These are phyloP conservation scores for Erigeron philadelphicus DNA, from an alignment of 140 eudicot species.

Conservation along the genomic window DNA sequence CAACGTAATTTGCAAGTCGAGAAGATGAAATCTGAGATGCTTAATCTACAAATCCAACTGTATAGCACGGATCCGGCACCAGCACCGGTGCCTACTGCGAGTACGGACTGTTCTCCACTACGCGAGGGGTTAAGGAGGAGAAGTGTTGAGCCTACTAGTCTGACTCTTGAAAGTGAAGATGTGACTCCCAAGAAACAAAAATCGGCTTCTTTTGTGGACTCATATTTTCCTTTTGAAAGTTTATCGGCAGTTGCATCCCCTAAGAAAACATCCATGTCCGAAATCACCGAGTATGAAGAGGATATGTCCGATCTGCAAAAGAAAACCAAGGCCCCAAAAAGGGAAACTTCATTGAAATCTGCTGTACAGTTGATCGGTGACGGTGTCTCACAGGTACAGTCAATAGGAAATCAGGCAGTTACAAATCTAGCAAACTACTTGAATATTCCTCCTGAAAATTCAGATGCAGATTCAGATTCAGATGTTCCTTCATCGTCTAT, in stretches of 20 bases:
- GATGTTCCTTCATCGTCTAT: slow-evolving; percentile 21
- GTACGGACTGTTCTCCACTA: slow-evolving; percentile 36
- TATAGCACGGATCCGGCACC: slow-evolving; percentile 36
- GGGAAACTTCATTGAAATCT: slow-evolving; percentile 42
- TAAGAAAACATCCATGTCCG: slow-evolving; percentile 30
- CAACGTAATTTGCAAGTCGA: slow-evolving; percentile 61
- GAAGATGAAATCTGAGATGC: slow-evolving; percentile 71
- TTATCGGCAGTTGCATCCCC: slow-evolving; percentile 41
- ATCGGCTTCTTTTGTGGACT: slow-evolving; percentile 28
- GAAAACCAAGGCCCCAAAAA: slow-evolving; percentile 23
- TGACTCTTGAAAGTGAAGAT: slow-evolving; percentile 28
- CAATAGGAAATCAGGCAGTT: slow-evolving; percentile 56
- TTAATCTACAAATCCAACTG: slow-evolving; percentile 59
- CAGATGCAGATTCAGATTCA: slow-evolving; percentile 33
- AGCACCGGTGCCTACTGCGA: slow-evolving; percentile 9
- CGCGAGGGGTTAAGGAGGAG: slow-evolving; percentile 41
- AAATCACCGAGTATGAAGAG: slow-evolving; percentile 47
- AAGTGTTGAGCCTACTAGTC: slow-evolving; percentile 28
- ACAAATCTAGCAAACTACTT: slow-evolving; percentile 51
- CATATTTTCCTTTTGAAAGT: slow-evolving; percentile 37
- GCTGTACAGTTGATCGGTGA: slow-evolving; percentile 62
- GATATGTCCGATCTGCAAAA: slow-evolving; percentile 13
- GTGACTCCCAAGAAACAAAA: slow-evolving; percentile 28
- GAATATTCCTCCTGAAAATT: slow-evolving; percentile 47
- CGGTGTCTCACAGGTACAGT: slow-evolving; percentile 56